Conservation (phyloP, 768 basidiomycete genomes). For the Tubosaeta brunneosetosa region DNA sequence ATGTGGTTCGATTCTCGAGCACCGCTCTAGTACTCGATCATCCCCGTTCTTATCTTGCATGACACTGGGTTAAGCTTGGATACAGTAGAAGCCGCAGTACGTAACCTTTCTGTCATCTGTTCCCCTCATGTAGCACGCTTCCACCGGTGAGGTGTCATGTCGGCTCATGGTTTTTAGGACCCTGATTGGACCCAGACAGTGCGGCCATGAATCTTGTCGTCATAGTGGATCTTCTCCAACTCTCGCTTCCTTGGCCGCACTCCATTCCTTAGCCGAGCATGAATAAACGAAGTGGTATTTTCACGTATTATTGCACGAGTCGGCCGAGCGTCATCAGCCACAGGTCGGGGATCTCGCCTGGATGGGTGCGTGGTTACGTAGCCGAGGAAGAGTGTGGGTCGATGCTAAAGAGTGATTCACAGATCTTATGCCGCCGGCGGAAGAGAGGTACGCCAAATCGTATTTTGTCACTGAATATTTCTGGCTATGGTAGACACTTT, state of each 20-base stretch:
- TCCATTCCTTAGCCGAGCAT: not conserved
- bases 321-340: not conserved
- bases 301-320: slow-evolving; percentile 1
- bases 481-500: not conserved
- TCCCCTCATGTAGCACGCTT: not conserved
- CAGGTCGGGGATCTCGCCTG: not conserved
- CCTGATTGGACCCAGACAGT: not conserved
- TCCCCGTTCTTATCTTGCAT: not conserved
- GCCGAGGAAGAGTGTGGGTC: not conserved
- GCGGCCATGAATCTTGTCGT: not conserved
- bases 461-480: not conserved
- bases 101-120: not conserved
- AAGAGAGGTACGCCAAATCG: not conserved
- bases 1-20: not conserved
- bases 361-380: not conserved
- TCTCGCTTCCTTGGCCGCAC: not conserved
- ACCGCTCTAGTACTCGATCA: not conserved
- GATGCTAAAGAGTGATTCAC: not conserved
- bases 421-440: not conserved
- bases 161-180: not conserved
- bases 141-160: not conserved
- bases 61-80: too few relatives aligned
- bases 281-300: not conserved
- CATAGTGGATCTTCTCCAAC: not conserved
- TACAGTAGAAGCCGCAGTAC: not conserved